Evolutionary conservation across 768 basidiomycete genomes (phyloP), one percentile per base, ranked within the genome.

Genomic region (Russula compacta): DNA sequence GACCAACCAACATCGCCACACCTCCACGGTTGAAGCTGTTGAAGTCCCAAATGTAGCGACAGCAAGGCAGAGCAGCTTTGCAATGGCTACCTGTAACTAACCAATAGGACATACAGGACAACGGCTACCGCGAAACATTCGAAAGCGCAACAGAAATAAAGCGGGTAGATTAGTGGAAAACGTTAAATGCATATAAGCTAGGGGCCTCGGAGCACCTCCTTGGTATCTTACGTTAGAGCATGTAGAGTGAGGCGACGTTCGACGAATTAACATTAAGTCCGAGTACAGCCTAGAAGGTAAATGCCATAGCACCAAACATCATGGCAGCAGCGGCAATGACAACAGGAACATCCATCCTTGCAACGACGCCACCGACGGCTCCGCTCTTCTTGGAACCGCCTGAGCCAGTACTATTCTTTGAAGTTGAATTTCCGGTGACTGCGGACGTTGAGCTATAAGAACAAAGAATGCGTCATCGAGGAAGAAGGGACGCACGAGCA

Each of bases 201-300:
- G 11, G 19, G 21, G 17, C n/a, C 14, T 48, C 15, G 36, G 21
- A n/a, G 35, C 24, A 21, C 17, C 33, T 47, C 50, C 36, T 43
- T 57, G 61, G 56, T 62, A 62, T 62, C 56, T 15, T 58, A 36
- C 9, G 15, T 38, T 36, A n/a, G 46, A 39, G 29, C 19, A 19
- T 60, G 17, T 7, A 35, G 36, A 17, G n/a, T 24, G 32, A 8
- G 17, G 14, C 19, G 49, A 9, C 53, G 24, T 55, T 36, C 9
- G 33, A 42, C 10, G 12, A 50, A 32, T 43, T 33, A 5, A 36
- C 2, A 11, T 14, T 29, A 40, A n/a, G 49, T 52, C 6, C 4
- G 14, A 39, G 36, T 24, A 2, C 3, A 35, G 21, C 15, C 51
- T 62, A 63, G 47, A 58, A 24, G 14, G 24, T 29, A 21, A 38